These are phyloP conservation scores for Pleomassaria siparia DNA, from an alignment of 2,329 filamentous ascomycete species.

Conservation along the genomic window DNA sequence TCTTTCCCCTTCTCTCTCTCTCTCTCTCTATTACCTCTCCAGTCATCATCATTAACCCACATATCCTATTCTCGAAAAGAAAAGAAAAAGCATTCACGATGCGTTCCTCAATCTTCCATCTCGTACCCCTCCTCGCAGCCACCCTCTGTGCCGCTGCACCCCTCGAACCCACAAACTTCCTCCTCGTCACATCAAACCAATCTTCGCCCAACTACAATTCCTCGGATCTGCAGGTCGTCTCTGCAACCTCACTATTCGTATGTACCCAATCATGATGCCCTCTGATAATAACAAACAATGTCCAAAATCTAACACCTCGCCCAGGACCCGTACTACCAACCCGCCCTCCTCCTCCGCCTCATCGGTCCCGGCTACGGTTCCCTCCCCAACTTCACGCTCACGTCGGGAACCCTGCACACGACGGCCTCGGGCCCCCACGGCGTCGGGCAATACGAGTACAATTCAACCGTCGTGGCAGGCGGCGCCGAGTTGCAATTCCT, in stretches of 20 bases:
- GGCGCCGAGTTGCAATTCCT: constrained; percentile 38
- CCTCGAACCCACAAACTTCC: constrained; percentile 31
- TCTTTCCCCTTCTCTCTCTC: not conserved
- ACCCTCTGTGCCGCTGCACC: constrained; percentile 12
- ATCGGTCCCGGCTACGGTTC: constrained; percentile 42
- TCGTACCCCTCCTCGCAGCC: constrained; percentile 8
- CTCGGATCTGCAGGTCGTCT: constrained; percentile 37
- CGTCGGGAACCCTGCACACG: constrained; percentile 36
- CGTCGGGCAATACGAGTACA: constrained; percentile 30
- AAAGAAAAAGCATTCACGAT: constrained; percentile 7
- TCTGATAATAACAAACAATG: not conserved
- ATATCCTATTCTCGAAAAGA: not conserved
- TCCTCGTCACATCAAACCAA: constrained; percentile 45
- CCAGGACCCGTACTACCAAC: constrained; percentile 37
- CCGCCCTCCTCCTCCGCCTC: constrained; percentile 41
- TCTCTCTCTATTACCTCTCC: not conserved
- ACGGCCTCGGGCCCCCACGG: constrained; percentile 29
- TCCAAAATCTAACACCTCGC: not conserved
- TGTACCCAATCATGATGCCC: not conserved
- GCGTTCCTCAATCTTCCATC: constrained; percentile 13
- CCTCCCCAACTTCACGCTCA: constrained; percentile 44
- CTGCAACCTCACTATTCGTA: constrained; percentile 43
- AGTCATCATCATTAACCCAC: not conserved
- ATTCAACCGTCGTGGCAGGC: constrained; percentile 29
- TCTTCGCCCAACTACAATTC: constrained; percentile 25